Evolutionary conservation across 441 rosid genomes (phyloP), one percentile per base, ranked within the genome.

Genomic region (Croton laevigatus): DNA sequence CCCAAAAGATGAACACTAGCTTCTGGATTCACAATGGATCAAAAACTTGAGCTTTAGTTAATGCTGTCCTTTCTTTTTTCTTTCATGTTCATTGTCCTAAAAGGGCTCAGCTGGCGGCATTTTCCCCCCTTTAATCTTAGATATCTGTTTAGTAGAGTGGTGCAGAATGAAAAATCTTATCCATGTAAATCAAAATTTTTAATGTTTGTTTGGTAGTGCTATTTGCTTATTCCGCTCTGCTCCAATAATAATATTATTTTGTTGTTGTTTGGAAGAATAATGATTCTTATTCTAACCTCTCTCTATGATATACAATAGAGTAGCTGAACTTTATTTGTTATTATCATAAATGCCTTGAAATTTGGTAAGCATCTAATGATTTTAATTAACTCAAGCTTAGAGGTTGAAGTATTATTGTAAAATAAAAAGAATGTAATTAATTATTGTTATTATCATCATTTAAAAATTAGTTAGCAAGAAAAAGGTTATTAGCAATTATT

Each of bases 1-100:
- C 68, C 88, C 91, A 8, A 86, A 76, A 70, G 81, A 73, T 65
- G 66, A 81, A 63, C 80, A 76, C 75, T 73, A 78, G 37, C 67
- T 64, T 52, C 72, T 53, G 16, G 19, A 68, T 3, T 37, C 71
- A 44, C 42, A 32, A 7, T 17, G 58, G 40, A 46, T 13, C 3
- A 38, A 48, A 38, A 48, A 49, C 52, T 37, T 34, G 11, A 62
- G 16, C 10, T 11, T 54, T 27, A 67, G 65, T 45, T 54, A 17
- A 10, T n/a, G 58, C 38, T 23, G 19, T 10, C 8, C 7, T 46
- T 46, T 20, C 20, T 46, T 37, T 16, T 11, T 36, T 51, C 22
- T 46, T 23, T 32, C 36, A 20, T 27, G 32, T 27, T 27, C 38
- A 17, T 36, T 53, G 46, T 16, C 11, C n/a, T 27, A 22, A 65